Evolutionary conservation across 768 basidiomycete genomes (phyloP).

Genomic region (Xerocomus spinulosus): DNA sequence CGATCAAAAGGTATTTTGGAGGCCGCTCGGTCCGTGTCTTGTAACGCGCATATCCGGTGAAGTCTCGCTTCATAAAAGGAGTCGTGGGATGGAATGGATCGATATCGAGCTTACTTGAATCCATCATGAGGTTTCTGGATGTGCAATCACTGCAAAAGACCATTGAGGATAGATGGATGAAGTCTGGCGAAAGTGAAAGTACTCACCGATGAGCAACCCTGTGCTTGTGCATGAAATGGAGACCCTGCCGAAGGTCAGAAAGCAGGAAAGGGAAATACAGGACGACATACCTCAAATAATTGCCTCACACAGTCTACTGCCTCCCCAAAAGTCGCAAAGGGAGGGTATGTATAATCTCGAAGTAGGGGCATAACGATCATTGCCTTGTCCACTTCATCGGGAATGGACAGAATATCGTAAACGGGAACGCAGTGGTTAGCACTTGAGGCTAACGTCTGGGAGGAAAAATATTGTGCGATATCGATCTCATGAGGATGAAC

Average conservation of each 20-base stretch:
- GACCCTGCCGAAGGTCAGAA: constrained; percentile 10
- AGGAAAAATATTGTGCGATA: constrained; percentile 25
- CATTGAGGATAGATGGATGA: not conserved
- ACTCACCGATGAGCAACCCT: constrained; percentile 13
- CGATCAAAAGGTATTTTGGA: constrained; percentile 13
- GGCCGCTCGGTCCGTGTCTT: constrained; percentile 15
- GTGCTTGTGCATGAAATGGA: constrained; percentile 25
- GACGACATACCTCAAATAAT: constrained; percentile 24
- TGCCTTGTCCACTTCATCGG: not conserved
- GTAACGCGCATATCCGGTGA: constrained; percentile 16
- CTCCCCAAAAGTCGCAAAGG: constrained; percentile 21
- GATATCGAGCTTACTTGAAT: constrained; percentile 20
- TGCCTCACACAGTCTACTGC: constrained; percentile 29
- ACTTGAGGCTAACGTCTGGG: not conserved
- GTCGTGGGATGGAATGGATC: constrained; percentile 26
- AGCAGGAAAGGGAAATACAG: fast-evolving
- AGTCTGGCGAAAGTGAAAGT: not conserved
- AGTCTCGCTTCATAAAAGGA: constrained; percentile 15
- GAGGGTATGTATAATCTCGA: constrained; percentile 16
- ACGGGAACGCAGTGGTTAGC: constrained; percentile 36
- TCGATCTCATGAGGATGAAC: constrained; percentile 27
- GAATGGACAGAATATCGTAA: constrained; percentile 19
- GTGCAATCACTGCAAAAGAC: constrained; percentile 23
- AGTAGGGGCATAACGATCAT: constrained; percentile 37
- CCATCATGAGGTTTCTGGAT: constrained; percentile 33